These are phyloP conservation scores for Spongispora temasekensis DNA, from an alignment of 1,284 basidiomycete genomes.

Conservation along the genomic window DNA sequence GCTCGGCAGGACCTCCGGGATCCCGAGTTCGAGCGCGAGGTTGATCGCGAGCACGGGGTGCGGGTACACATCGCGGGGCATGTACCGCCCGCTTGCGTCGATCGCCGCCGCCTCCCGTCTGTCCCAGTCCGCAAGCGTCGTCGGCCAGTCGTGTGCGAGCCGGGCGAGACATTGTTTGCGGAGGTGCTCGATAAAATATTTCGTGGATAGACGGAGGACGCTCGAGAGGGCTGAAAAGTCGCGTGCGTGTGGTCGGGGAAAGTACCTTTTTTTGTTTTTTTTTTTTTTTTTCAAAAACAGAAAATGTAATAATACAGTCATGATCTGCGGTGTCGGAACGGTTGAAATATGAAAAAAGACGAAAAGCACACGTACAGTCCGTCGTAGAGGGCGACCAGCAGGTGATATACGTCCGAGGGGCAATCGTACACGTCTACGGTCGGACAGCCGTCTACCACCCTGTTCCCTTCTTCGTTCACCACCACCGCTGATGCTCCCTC, in stretches of 20 bases:
- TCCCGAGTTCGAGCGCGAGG: constrained; percentile 61
- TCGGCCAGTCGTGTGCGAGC: constrained; percentile 62
- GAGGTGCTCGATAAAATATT: constrained; percentile 66
- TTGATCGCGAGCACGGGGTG: constrained; percentile 67
- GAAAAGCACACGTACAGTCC: constrained; percentile 40
- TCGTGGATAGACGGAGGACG: constrained; percentile 65
- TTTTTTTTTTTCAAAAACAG: too few species aligned
- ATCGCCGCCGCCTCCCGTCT: constrained; percentile 55
- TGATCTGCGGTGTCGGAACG: background rate
- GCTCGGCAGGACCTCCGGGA: constrained; percentile 57
- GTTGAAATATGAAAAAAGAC: too few species aligned
- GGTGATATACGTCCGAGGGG: constrained; percentile 55
- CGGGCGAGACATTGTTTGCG: constrained; percentile 56
- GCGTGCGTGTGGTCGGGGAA: constrained; percentile 43
- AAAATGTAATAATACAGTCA: too few species aligned
- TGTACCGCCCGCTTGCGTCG: constrained; percentile 46
- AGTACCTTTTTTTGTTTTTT: too few species aligned
- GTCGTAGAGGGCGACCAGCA: constrained; percentile 63
- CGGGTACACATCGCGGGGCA: constrained; percentile 47
- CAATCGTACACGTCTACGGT: constrained; percentile 55
- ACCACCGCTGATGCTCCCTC: constrained; percentile 3
- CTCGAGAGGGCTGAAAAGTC: constrained; percentile 60
- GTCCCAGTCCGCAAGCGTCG: constrained; percentile 65
- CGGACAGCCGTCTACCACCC: constrained; percentile 50
- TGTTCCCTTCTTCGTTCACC: constrained; percentile 35